Conservation (phyloP, 345 rosid genomes). For the Kernera saxatilis region DNA sequence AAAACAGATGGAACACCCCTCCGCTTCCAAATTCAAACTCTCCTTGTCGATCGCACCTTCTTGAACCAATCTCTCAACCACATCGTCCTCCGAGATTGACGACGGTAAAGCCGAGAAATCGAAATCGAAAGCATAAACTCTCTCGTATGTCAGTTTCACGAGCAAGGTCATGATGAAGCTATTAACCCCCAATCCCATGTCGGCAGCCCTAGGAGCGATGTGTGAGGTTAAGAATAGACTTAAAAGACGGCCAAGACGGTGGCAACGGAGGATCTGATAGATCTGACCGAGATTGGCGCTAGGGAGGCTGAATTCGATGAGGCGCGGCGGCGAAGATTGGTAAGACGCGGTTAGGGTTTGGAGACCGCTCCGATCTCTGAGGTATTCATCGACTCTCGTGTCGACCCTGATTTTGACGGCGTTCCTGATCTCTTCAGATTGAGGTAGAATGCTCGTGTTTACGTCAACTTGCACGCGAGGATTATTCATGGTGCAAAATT, state of each 20-base stretch:
- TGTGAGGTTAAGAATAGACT: not conserved
- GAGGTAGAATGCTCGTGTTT: not conserved
- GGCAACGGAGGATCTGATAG: not conserved
- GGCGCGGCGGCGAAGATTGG: not conserved
- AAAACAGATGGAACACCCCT: not conserved
- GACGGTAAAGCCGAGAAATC: not conserved
- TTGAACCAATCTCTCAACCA: not conserved
- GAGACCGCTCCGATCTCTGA: not conserved
- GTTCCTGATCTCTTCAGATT: not conserved
- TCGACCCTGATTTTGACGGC: not conserved
- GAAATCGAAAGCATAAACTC: not conserved
- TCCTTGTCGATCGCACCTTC: not conserved
- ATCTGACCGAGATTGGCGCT: not conserved
- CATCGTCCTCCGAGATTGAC: not conserved
- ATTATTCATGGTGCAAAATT: not conserved
- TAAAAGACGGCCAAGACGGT: not conserved
- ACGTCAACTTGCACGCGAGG: not conserved
- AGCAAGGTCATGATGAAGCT: not conserved
- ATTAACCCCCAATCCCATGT: not conserved
- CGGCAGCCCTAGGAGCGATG: not conserved
- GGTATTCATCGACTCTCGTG: not conserved
- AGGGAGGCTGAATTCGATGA: not conserved
- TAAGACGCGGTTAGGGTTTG: not conserved
- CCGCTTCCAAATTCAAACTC: not conserved
- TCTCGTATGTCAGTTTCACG: not conserved